Evolutionary conservation across 805 yeast genomes (phyloP), one percentile per base, ranked within the genome.

Genomic region (Wickerhamiella bombiphila): DNA sequence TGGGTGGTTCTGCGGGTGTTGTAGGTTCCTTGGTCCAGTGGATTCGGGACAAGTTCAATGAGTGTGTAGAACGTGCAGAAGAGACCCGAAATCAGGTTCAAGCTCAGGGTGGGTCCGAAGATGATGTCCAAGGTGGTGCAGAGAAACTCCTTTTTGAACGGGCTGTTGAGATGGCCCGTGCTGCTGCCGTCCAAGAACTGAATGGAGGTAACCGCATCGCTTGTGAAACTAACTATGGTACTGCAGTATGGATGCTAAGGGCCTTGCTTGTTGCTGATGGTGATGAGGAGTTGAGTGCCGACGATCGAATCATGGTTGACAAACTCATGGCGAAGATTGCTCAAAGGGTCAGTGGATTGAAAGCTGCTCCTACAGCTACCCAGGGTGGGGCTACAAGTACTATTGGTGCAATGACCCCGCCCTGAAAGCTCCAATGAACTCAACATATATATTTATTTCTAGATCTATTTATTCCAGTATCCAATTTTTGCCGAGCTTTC

Each of bases 231-330:
- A 80, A 88, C 6, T 88, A 88, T 55, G 81, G 93, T 3, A 82
- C 94, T 0, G 76, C 95, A 0, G 72, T 88, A 37, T 88, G 96
- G 96, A 83, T 88, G 95, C 63, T 88, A 51, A 93, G 83, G 53
- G 83, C 94, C 1, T 62, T 88, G 20, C 58, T 85, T 38, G 88
- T 79, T 42, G 57, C 60, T 25, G 63, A 58, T 22, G 51, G 50
- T 25, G 61, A 57, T 16, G 30, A 28, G 17, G 51, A 46, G 18
- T 62, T 86, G 41, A 93, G 81, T 51, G 69, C 64, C 3, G 82
- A 76, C 35, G 97, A 88, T 56, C 63, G 63, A 36, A 70, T 66
- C 32, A 77, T 80, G 57, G 82, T 88, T 36, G 82, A 78, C 54
- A 74, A 74, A 56, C 82, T 86, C 52, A 77, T 85, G 47, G 70